Conservation (phyloP, 257 asterid genomes). For the Rubia yunnanensis region DNA sequence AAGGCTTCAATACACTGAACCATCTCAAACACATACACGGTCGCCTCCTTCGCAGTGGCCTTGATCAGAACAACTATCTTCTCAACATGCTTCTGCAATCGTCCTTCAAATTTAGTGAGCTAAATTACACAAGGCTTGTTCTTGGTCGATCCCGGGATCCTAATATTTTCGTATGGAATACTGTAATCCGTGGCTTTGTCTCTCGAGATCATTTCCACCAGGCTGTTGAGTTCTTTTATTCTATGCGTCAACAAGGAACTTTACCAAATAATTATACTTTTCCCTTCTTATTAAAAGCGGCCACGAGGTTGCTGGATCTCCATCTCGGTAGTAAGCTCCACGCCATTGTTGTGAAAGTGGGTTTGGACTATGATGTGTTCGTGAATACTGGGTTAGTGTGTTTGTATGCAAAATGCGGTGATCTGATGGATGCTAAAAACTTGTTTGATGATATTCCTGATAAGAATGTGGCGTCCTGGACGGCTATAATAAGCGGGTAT, state of each 20-base stretch:
- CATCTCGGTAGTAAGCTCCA: conserved; percentile 25
- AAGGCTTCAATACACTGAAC: conserved; percentile 24
- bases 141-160: conserved; percentile 24
- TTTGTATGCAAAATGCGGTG: conserved; percentile 21
- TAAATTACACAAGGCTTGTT: conserved; percentile 24
- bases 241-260: conserved; percentile 21
- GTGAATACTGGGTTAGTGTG: conserved; percentile 39
- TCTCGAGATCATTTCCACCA: conserved; percentile 21
- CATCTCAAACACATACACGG: conserved; percentile 35
- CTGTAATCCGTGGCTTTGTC: conserved; percentile 32
- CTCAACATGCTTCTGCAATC: conserved; percentile 22
- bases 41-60: conserved; percentile 24
- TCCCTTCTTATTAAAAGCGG: conserved; percentile 31
- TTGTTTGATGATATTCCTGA: conserved; percentile 35
- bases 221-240: conserved; percentile 17
- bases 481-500: conserved; percentile 32
- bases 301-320: conserved; percentile 18
- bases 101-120: conserved; percentile 28
- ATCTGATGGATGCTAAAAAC: conserved; percentile 19
- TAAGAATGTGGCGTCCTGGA: conserved; percentile 37
- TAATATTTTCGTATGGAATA: conserved; percentile 32
- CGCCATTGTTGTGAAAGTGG: conserved; percentile 24
- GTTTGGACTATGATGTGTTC: conserved; percentile 27
- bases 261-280: conserved; percentile 32
- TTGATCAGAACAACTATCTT: conserved; percentile 26